These are phyloP conservation scores for Stagonosporopsis rhizophila DNA, from an alignment of 2,329 filamentous ascomycete species.

Conservation along the genomic window DNA sequence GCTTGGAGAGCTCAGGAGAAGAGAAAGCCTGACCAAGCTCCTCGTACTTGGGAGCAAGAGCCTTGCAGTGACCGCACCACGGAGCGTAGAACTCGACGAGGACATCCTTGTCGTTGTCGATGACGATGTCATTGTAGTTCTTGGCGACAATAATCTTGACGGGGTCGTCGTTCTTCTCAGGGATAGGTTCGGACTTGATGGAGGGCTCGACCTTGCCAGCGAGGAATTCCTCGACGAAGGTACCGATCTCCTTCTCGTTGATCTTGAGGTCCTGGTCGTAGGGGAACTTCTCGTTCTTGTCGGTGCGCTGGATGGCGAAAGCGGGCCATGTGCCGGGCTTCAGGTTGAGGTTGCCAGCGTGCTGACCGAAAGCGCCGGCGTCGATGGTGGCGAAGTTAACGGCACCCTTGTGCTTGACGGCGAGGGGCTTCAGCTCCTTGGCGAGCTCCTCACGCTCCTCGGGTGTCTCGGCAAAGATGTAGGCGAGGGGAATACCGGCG, in stretches of 20 bases:
- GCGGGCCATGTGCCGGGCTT: conserved; percentile 94
- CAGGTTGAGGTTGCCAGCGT: conserved; percentile 96
- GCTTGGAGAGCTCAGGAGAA: conserved; percentile 58
- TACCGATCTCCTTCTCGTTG: conserved; percentile 72
- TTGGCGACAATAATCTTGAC: conserved; percentile 91
- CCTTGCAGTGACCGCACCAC: conserved; percentile 75
- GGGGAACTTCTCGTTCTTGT: conserved; percentile 97
- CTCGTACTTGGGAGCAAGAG: conserved; percentile 72
- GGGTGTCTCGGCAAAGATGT: conserved; percentile 92
- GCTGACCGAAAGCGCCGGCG: conserved; percentile 89
- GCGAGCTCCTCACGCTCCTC: conserved; percentile 87
- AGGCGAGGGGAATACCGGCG: conserved; percentile 88
- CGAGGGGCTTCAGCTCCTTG: conserved; percentile 80
- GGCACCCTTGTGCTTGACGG: conserved; percentile 89
- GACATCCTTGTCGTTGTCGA: conserved; percentile 95
- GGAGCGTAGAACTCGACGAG: conserved; percentile 98
- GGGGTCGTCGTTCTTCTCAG: conserved; percentile 88
- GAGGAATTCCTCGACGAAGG: conserved; percentile 85
- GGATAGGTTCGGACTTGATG: conserved; percentile 98
- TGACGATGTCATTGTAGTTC: conserved; percentile 89
- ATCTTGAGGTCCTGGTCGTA: conserved; percentile 85
- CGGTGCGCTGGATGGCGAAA: conserved; percentile 95
- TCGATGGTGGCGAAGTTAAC: conserved; percentile 99
- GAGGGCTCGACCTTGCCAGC: conserved; percentile 90
- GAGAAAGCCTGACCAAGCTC: conserved; percentile 66